These are phyloP conservation scores for Ophiosphaerella narmari DNA, from an alignment of 2,329 filamentous ascomycete species.

Conservation along the genomic window DNA sequence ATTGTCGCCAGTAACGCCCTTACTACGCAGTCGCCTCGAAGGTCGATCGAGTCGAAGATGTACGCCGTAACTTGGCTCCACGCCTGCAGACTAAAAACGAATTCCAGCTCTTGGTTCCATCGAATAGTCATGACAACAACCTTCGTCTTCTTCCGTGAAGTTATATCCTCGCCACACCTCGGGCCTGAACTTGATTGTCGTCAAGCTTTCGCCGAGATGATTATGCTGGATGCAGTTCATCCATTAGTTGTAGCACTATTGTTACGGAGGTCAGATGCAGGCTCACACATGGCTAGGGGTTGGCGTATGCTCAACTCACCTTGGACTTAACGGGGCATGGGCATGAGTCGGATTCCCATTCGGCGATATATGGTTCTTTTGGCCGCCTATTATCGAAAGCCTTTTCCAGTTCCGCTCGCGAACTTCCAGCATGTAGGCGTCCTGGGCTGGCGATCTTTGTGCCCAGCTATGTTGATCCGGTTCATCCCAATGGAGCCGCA, in stretches of 20 bases:
- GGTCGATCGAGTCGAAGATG: too few relatives aligned
- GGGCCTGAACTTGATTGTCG: background rate
- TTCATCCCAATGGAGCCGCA: conserved; percentile 21
- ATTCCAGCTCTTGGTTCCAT: too few relatives aligned
- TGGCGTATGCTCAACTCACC: conserved; percentile 6
- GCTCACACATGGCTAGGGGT: background rate
- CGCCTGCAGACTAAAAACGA: background rate
- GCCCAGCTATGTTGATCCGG: conserved; percentile 6
- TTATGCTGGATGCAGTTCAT: conserved; percentile 4
- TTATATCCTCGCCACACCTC: background rate
- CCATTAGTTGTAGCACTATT: conserved; percentile 17
- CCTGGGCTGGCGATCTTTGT: conserved; percentile 28
- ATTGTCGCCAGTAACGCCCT: too few relatives aligned
- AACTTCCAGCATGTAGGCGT: conserved; percentile 42
- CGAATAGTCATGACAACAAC: too few relatives aligned
- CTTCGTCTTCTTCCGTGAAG: background rate
- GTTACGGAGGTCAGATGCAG: background rate
- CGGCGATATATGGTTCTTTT: conserved; percentile 1
- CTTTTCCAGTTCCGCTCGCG: conserved; percentile 29
- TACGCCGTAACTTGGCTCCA: background rate
- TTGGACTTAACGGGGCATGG: conserved; percentile 18
- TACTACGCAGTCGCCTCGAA: too few relatives aligned
- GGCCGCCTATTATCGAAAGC: conserved; percentile 9
- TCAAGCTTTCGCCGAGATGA: background rate
- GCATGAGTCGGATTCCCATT: conserved; percentile 15